These are phyloP conservation scores for Ceraceosorus guamensis DNA, from an alignment of 1,284 basidiomycete species.

Conservation along the genomic window DNA sequence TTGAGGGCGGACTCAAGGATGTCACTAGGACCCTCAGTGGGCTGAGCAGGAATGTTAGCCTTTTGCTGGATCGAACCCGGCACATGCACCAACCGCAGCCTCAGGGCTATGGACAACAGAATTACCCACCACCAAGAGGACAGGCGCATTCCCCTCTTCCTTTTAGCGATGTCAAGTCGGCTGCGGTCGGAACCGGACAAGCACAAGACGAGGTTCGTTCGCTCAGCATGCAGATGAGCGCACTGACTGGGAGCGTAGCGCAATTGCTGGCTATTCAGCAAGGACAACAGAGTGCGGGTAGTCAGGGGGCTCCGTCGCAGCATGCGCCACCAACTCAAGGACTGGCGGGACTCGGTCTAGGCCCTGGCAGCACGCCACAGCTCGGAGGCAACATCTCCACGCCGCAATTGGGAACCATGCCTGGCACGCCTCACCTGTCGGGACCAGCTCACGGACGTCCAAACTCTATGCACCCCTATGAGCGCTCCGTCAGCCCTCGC, in stretches of 20 bases:
- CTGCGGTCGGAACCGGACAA: background rate
- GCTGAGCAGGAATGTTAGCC: slow-evolving; percentile 66
- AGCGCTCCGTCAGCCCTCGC: background rate
- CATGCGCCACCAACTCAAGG: too few relatives aligned
- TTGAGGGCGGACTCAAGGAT: slow-evolving; percentile 64
- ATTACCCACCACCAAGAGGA: background rate
- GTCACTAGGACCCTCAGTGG: slow-evolving; percentile 67
- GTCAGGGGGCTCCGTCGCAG: too few relatives aligned
- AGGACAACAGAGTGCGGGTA: slow-evolving; percentile 13
- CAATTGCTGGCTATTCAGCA: slow-evolving; percentile 25
- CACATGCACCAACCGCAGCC: slow-evolving; percentile 14
- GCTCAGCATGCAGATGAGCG: slow-evolving; percentile 29
- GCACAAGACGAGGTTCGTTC: slow-evolving; percentile 26
- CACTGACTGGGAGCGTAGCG: slow-evolving; percentile 28
- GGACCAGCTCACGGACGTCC: background rate
- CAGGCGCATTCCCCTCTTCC: background rate
- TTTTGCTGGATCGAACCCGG: slow-evolving; percentile 61
- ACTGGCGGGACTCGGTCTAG: slow-evolving; percentile 16
- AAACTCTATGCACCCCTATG: background rate
- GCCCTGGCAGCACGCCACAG: slow-evolving; percentile 15
- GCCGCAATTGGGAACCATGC: slow-evolving; percentile 16
- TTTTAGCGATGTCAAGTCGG: background rate
- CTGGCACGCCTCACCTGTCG: slow-evolving; percentile 4
- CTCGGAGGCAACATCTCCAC: slow-evolving; percentile 15
- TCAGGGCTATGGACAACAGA: slow-evolving; percentile 8